Conservation (phyloP, 208 protist genomes). For the Leishmania martiniquensis region DNA sequence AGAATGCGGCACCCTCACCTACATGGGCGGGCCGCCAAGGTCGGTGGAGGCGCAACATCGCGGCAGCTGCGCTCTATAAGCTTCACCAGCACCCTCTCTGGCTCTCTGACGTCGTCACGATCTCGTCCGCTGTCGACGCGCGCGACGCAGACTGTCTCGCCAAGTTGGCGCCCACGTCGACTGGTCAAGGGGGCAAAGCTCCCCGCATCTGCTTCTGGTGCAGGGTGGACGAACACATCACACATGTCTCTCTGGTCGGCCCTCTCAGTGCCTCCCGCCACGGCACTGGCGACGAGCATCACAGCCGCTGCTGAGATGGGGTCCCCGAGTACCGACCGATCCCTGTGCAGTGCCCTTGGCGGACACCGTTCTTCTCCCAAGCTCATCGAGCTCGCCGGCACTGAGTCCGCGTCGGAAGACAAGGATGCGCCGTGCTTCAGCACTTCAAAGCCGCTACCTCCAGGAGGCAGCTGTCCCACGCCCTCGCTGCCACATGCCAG, state of each 20-base stretch:
- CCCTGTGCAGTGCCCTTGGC: background rate
- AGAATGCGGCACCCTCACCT: background rate
- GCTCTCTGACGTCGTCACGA: background rate
- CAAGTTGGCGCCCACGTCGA: no score
- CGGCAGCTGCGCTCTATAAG: background rate
- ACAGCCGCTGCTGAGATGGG: background rate
- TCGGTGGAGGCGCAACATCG: background rate
- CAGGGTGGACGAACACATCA: background rate
- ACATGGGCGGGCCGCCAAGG: background rate
- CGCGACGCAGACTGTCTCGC: background rate
- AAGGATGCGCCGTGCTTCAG: conserved; percentile 16
- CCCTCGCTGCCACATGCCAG: background rate
- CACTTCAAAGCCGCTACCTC: background rate
- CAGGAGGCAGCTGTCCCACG: background rate
- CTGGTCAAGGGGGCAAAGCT: background rate
- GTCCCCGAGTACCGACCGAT: background rate
- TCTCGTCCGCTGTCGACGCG: background rate
- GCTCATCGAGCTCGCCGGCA: conserved; percentile 29
- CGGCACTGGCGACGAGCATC: background rate
- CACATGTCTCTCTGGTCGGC: background rate
- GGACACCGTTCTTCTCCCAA: background rate
- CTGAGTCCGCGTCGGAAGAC: conserved; percentile 29
- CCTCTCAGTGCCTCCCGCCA: background rate
- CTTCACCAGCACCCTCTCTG: background rate
- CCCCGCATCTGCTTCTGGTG: background rate